Evolutionary conservation across 148 eudicot genomes (phyloP).

Genomic region (Nepenthes mirabilis): DNA sequence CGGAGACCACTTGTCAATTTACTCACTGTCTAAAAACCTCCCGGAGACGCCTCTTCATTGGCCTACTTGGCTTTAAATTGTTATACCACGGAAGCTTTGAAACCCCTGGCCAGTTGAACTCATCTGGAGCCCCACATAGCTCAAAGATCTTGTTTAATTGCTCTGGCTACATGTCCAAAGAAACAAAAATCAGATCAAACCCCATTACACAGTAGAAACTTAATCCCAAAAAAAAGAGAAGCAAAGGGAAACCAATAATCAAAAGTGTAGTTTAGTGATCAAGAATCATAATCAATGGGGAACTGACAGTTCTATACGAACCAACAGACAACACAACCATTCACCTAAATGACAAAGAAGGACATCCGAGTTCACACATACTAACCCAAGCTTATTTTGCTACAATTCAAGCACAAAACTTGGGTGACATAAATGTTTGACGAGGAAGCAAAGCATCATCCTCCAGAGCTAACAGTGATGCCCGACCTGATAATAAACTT

Average conservation of each 20-base stretch:
- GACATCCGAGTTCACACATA: too few species aligned
- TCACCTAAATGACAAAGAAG: too few species aligned
- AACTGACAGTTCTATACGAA: too few species aligned
- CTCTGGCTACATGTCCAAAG: conserved; percentile 49
- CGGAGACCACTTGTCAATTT: neutral
- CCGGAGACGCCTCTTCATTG: conserved; percentile 64
- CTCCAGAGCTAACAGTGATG: too few species aligned
- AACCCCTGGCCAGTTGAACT: conserved; percentile 83
- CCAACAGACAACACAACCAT: too few species aligned
- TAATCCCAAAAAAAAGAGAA: neutral
- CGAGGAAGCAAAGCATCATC: too few species aligned
- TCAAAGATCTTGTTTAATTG: conserved; percentile 84
- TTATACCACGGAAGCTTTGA: conserved; percentile 78
- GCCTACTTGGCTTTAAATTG: conserved; percentile 73
- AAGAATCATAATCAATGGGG: too few species aligned
- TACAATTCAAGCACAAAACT: too few species aligned
- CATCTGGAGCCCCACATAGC: conserved; percentile 88
- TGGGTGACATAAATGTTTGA: too few species aligned
- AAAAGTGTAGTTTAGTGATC: too few species aligned
- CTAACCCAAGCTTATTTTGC: too few species aligned
- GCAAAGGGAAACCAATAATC: neutral
- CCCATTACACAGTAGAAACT: neutral
- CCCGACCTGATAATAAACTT: too few species aligned
- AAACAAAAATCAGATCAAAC: conserved; percentile 4
- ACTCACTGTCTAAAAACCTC: conserved; percentile 80